Evolutionary conservation across 139 green algal species (phyloP).

Genomic region (Picochlorum sp.): DNA sequence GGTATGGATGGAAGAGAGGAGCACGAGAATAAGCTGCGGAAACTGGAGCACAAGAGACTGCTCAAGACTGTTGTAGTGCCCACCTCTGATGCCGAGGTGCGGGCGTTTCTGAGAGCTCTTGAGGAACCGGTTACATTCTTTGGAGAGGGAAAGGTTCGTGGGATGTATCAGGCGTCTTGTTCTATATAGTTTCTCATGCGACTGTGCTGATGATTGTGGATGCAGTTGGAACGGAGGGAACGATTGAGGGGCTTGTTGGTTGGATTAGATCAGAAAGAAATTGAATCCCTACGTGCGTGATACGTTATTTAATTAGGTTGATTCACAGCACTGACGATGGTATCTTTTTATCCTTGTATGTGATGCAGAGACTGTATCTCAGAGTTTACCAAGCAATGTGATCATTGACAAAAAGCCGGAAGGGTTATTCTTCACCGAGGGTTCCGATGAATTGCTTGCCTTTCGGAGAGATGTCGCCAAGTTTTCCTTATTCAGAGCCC

Average conservation of each 20-base stretch:
- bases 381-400: neutral
- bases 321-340: neutral
- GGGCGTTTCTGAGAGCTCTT: constrained; percentile 64
- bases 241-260: constrained; percentile 76
- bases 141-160: constrained; percentile 53
- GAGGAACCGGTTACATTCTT: constrained; percentile 92
- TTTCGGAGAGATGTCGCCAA: constrained; percentile 53
- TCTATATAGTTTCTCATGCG: neutral
- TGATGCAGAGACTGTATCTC: neutral
- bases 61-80: constrained; percentile 63
- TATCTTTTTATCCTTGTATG: neutral
- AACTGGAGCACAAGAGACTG: constrained; percentile 65
- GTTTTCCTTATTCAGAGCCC: constrained; percentile 67
- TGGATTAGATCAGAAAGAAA: constrained; percentile 28
- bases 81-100: constrained; percentile 61
- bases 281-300: neutral
- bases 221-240: constrained; percentile 81
- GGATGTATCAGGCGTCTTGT: neutral
- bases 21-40: constrained; percentile 58
- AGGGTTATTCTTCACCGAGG: constrained; percentile 95
- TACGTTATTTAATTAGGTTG: neutral
- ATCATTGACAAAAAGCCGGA: constrained; percentile 1
- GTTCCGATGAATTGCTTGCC: constrained; percentile 41
- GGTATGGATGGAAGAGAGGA: constrained; percentile 26
- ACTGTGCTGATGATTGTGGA: neutral